These are phyloP conservation scores for Polytrichum formosum DNA, from an alignment of 225 moss, liverwort and hornwort species.

Conservation along the genomic window DNA sequence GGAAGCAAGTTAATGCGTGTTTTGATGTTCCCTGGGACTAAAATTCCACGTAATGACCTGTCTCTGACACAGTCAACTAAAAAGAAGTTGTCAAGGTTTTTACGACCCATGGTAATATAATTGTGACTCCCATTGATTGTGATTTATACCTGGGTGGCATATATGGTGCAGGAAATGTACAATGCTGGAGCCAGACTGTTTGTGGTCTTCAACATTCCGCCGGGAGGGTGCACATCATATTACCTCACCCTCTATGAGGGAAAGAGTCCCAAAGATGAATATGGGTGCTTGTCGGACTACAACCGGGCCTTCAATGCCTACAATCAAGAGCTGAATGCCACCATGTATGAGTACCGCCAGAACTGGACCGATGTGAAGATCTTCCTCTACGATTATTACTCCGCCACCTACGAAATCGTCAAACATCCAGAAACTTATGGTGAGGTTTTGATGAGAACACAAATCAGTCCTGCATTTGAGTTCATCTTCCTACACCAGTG, in stretches of 20 bases:
- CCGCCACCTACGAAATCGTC: constrained; percentile 18
- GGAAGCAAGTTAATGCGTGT: too few relatives aligned
- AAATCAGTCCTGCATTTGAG: not conserved
- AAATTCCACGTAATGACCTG: too few relatives aligned
- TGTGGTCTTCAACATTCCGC: constrained; percentile 43
- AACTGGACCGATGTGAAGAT: constrained; percentile 31
- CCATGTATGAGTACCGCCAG: constrained; percentile 6
- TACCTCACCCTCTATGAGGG: constrained; percentile 28
- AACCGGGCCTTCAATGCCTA: constrained; percentile 24
- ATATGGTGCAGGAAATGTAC: constrained; percentile 21
- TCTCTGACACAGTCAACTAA: too few relatives aligned
- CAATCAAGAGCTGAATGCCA: constrained; percentile 23
- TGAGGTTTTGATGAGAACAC: not conserved
- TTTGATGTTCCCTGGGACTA: too few relatives aligned
- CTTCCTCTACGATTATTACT: constrained; percentile 31
- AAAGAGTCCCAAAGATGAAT: constrained; percentile 25
- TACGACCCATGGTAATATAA: not conserved
- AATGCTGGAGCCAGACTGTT: constrained; percentile 31
- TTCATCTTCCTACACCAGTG: too few relatives aligned
- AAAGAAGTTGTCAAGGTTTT: not conserved
- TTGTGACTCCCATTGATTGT: not conserved
- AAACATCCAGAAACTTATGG: constrained; percentile 25
- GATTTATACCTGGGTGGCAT: not conserved
- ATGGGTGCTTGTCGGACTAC: constrained; percentile 36
- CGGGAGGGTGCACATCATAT: constrained; percentile 24